phyloP scores from a whole-genome alignment of 768 basidiomycete genomes.

The Termitomyces sp. region DNA sequence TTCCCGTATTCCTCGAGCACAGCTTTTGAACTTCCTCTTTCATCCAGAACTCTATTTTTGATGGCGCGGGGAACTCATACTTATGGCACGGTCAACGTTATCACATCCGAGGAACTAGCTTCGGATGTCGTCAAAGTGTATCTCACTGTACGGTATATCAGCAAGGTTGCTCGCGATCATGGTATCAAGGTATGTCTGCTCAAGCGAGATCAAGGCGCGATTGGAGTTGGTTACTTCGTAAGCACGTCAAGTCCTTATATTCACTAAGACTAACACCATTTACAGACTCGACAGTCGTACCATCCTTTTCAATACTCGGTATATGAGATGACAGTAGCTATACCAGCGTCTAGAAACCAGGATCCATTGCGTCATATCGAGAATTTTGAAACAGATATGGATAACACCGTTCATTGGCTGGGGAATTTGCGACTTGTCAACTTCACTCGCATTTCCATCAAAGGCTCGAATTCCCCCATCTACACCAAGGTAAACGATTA shows the following conservation, averaged over 20 bases:
- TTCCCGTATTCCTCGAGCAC: conserved; percentile 14
- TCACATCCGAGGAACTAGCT: conserved; percentile 16
- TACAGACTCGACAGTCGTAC: conserved; percentile 7
- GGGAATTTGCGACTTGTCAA: conserved; percentile 27
- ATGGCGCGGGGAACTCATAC: conserved; percentile 22
- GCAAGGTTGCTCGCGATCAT: conserved; percentile 14
- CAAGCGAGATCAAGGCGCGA: conserved; percentile 18
- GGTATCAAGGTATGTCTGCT: conserved; percentile 26
- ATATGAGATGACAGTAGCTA: conserved; percentile 26
- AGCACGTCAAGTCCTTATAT: conserved; percentile 4
- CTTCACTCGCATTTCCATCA: conserved; percentile 32
- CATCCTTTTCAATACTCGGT: not conserved
- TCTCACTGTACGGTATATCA: conserved; percentile 19
- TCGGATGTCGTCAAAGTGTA: conserved; percentile 21
- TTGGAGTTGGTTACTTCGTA: conserved; percentile 34
- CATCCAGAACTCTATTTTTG: conserved; percentile 23
- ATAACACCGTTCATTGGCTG: conserved; percentile 33
- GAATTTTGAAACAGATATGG: conserved; percentile 36
- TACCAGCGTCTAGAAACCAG: conserved; percentile 25
- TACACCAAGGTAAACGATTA: conserved; percentile 23
- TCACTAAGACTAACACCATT: no score
- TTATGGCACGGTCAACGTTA: conserved; percentile 21
- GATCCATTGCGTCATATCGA: conserved; percentile 28
- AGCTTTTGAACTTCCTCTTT: conserved; percentile 16
- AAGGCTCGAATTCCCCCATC: conserved; percentile 30